phyloP scores from a whole-genome alignment of 2,329 filamentous ascomycete genomes.

The Stagonosporopsis rhizophila region DNA sequence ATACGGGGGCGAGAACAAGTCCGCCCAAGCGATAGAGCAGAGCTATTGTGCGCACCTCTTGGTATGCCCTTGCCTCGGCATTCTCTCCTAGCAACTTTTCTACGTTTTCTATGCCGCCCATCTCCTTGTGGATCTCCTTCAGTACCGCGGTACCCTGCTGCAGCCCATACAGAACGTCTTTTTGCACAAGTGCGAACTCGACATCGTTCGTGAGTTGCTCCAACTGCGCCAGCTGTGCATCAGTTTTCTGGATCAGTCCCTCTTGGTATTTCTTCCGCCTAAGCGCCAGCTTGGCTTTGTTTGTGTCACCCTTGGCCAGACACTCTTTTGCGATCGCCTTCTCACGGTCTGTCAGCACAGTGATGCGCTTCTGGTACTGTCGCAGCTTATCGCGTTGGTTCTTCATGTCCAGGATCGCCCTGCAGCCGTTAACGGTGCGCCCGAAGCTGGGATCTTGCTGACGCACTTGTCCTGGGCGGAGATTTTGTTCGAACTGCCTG shows the following conservation, averaged over 20 bases:
- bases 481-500: constrained; percentile 68
- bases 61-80: constrained; percentile 89
- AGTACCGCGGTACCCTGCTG: constrained; percentile 91
- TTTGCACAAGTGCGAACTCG: constrained; percentile 96
- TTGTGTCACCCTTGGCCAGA: constrained; percentile 79
- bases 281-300: constrained; percentile 82
- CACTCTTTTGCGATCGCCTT: constrained; percentile 85
- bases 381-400: constrained; percentile 96
- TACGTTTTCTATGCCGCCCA: constrained; percentile 92
- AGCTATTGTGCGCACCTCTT: constrained; percentile 66
- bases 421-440: constrained; percentile 49
- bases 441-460: not conserved
- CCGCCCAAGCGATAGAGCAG: not conserved
- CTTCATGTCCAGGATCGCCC: constrained; percentile 97
- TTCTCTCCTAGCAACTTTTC: constrained; percentile 95
- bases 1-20: not conserved
- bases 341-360: constrained; percentile 83
- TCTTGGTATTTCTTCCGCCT: constrained; percentile 98
- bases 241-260: constrained; percentile 84
- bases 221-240: constrained; percentile 90
- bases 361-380: constrained; percentile 92
- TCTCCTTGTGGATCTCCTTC: constrained; percentile 90
- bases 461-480: constrained; percentile 85
- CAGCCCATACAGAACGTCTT: constrained; percentile 91
- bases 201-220: constrained; percentile 88